Percentiles rank a stretch among this genome's conserved stretches.
Conservation (phyloP, 208 protist species). For the Acanthamoeba triangularis region DNA sequence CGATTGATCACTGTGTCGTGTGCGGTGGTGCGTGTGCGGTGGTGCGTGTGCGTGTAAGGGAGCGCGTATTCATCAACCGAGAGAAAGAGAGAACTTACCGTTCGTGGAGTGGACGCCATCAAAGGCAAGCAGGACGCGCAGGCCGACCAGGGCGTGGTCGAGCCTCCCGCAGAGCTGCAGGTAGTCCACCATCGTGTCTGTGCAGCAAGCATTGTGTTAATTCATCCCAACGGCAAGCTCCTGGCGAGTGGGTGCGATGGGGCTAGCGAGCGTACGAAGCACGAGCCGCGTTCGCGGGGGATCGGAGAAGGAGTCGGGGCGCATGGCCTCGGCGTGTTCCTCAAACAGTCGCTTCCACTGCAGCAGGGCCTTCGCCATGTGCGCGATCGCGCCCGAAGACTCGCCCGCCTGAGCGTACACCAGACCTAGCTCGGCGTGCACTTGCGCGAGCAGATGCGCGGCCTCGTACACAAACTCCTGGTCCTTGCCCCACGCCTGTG, state of each 20-base stretch:
- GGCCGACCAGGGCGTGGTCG: constrained; percentile 8
- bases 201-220: not conserved
- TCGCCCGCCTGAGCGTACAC: constrained; percentile 6
- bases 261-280: not conserved
- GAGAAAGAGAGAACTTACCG: not conserved
- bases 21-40: not conserved
- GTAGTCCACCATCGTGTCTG: constrained; percentile 56
- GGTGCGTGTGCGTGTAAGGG: not conserved
- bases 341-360: constrained; percentile 18
- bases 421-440: constrained; percentile 36
- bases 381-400: not conserved
- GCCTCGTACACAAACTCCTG: not conserved
- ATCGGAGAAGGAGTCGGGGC: not conserved
- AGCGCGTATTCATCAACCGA: too few species aligned
- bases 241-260: not conserved
- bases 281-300: constrained; percentile 12
- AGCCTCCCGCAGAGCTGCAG: constrained; percentile 27
- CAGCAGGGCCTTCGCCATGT: not conserved
- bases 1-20: not conserved
- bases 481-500: constrained; percentile 3
- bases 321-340: not conserved
- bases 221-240: too few species aligned
- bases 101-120: not conserved
- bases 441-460: constrained; percentile 31
- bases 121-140: constrained; percentile 28